Percentiles rank a stretch among this genome's conserved stretches.
phyloP scores from a whole-genome alignment of 2,329 filamentous ascomycete species.

The Cadophora malorum region DNA sequence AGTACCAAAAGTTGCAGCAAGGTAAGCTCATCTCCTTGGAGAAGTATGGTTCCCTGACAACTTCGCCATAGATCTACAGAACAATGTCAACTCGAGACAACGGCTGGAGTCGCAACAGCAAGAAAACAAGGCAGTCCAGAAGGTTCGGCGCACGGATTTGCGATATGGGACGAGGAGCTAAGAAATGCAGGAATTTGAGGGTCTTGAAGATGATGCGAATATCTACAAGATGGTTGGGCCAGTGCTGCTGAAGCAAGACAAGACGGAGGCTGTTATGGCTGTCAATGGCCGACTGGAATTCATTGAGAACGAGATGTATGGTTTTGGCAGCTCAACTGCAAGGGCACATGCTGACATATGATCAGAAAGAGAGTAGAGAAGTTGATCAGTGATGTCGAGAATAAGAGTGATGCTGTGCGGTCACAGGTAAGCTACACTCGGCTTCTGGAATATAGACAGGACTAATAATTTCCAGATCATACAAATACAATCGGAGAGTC shows the following conservation, averaged over 20 bases:
- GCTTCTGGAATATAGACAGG: neutral
- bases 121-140: conserved; percentile 88
- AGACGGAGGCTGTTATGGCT: conserved; percentile 84
- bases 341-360: conserved; percentile 23
- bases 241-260: conserved; percentile 93
- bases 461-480: conserved; percentile 47
- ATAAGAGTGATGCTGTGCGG: conserved; percentile 69
- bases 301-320: conserved; percentile 92
- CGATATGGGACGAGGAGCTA: conserved; percentile 21
- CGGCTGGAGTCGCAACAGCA: conserved; percentile 93
- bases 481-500: conserved; percentile 51
- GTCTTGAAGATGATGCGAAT: conserved; percentile 78
- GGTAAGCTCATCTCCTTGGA: conserved; percentile 54
- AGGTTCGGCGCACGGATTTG: conserved; percentile 55
- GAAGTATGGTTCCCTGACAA: conserved; percentile 19
- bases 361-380: conserved; percentile 68
- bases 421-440: conserved; percentile 58
- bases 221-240: conserved; percentile 98
- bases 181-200: conserved; percentile 74
- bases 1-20: conserved; percentile 86
- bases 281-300: conserved; percentile 92
- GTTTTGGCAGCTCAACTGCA: conserved; percentile 19
- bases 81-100: conserved; percentile 78
- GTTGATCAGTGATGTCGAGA: conserved; percentile 68
- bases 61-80: conserved; percentile 72